These are phyloP conservation scores for Ajuga reptans DNA, from an alignment of 305 asterid genomes.

Conservation along the genomic window DNA sequence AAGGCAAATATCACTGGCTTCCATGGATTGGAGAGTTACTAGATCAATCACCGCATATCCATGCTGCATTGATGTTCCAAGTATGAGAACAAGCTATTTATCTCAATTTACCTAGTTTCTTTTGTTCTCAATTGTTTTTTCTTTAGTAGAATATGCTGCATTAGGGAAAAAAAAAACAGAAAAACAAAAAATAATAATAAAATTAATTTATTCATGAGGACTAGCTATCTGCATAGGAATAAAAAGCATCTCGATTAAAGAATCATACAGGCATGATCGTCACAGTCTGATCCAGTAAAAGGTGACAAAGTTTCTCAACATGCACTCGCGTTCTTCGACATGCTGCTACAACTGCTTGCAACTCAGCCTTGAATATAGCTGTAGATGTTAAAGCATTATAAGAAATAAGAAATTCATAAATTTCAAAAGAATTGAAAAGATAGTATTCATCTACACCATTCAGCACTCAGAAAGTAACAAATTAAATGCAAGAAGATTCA, in stretches of 20 bases:
- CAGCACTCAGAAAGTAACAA: background rate
- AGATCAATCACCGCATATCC: conserved; percentile 72
- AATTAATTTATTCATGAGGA: background rate
- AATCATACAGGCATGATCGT: conserved; percentile 61
- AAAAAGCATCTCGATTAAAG: conserved; percentile 9
- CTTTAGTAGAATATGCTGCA: conserved; percentile 1
- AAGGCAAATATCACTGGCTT: conserved; percentile 46
- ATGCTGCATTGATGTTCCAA: conserved; percentile 42
- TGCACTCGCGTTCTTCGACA: conserved; percentile 63
- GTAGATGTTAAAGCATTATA: conserved; percentile 17
- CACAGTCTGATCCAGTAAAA: conserved; percentile 48
- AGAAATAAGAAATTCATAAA: conserved; percentile 6
- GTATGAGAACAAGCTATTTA: conserved; percentile 1
- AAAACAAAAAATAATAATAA: no score
- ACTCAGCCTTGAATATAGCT: conserved; percentile 64
- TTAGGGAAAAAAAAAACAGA: background rate
- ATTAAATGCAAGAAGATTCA: background rate
- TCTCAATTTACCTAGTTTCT: background rate
- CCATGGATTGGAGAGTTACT: conserved; percentile 34
- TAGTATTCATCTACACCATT: background rate
- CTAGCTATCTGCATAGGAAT: background rate
- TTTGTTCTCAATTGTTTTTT: background rate
- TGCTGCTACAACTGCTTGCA: conserved; percentile 59
- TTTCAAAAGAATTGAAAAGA: conserved; percentile 6
- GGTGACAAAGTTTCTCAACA: conserved; percentile 50